Evolutionary conservation across 1,139 yeast species (phyloP).

Genomic region (Suhomyces maxii): DNA sequence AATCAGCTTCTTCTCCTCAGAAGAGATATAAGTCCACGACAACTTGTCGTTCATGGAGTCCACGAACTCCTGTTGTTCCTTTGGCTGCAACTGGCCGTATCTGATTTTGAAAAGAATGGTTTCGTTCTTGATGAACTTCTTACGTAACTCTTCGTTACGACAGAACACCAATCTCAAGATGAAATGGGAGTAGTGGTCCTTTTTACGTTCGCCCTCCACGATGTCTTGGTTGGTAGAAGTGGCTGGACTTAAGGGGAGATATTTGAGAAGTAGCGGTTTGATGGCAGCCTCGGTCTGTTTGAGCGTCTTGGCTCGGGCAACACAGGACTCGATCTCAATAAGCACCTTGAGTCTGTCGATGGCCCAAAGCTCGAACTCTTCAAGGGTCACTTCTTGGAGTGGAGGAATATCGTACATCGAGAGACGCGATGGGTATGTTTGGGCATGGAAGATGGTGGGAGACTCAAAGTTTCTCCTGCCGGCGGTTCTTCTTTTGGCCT

Average conservation of each 20-base stretch:
- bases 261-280: conserved; percentile 63
- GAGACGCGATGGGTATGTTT: conserved; percentile 37
- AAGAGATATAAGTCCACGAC: conserved; percentile 69
- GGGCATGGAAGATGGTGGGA: conserved; percentile 19
- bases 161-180: conserved; percentile 88
- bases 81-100: conserved; percentile 59
- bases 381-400: conserved; percentile 78
- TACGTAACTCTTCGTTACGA: conserved; percentile 81
- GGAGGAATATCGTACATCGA: conserved; percentile 79
- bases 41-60: conserved; percentile 51
- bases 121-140: conserved; percentile 77
- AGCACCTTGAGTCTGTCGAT: conserved; percentile 83
- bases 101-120: conserved; percentile 71
- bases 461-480: conserved; percentile 69
- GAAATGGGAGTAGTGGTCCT: conserved; percentile 91
- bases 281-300: conserved; percentile 67
- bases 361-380: conserved; percentile 94
- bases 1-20: conserved; percentile 57
- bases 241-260: conserved; percentile 58
- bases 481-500: conserved; percentile 70
- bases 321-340: conserved; percentile 78
- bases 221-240: conserved; percentile 33
- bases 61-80: conserved; percentile 75
- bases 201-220: conserved; percentile 59
- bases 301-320: conserved; percentile 61